Percentiles rank a stretch among this genome's conserved stretches.
Evolutionary conservation across 208 protist genomes (phyloP).

Genomic region (Acanthamoeba sp.): DNA sequence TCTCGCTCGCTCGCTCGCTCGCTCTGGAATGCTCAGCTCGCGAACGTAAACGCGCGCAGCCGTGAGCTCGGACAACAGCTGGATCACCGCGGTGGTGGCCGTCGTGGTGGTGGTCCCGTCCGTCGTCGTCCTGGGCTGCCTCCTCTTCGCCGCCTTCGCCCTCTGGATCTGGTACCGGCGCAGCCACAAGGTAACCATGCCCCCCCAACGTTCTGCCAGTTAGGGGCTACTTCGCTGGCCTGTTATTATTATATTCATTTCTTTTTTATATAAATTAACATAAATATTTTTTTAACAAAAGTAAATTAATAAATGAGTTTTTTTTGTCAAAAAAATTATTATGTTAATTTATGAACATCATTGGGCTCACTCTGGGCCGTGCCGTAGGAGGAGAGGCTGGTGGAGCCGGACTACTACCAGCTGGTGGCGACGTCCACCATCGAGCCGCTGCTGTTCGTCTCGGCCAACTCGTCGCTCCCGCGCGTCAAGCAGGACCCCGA

Average conservation of each 20-base stretch:
- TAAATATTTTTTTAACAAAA: no score
- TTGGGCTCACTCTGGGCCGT: no score
- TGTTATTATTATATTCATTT: neutral
- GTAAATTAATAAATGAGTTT: no score
- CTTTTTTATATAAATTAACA: no score
- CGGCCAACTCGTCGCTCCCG: conserved; percentile 2
- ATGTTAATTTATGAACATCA: neutral
- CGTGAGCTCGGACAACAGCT: neutral
- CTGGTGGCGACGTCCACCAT: neutral
- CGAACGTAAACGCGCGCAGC: neutral
- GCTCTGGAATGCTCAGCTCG: no score
- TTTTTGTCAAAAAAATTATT: no score
- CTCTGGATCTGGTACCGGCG: conserved; percentile 26
- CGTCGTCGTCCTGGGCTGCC: neutral
- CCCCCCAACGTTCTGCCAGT: neutral
- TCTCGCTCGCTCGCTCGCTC: neutral
- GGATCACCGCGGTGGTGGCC: conserved; percentile 37
- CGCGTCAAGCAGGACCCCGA: neutral
- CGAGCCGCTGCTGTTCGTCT: conserved; percentile 15
- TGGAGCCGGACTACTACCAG: conserved; percentile 56
- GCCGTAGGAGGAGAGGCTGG: neutral
- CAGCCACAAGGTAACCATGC: neutral
- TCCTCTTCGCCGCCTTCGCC: conserved; percentile 32
- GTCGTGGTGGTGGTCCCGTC: conserved; percentile 10
- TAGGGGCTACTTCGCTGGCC: neutral